These are phyloP conservation scores for Prosopis cineraria DNA, from an alignment of 306 rosid species.

Conservation along the genomic window DNA sequence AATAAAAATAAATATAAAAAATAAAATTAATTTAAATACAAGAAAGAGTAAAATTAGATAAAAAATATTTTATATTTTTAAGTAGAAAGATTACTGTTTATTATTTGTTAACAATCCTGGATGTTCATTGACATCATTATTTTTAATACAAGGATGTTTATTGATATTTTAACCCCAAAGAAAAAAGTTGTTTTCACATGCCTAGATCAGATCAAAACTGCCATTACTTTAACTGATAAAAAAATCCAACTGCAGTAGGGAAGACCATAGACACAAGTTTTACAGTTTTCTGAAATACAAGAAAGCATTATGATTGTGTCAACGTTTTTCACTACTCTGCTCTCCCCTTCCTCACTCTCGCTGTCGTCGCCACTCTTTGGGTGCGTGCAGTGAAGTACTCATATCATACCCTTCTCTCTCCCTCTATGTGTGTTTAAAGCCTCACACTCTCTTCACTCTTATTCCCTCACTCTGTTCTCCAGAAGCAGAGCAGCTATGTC, in stretches of 20 bases:
- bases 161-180: too few relatives aligned
- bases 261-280: not conserved
- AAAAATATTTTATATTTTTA: too few relatives aligned
- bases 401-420: not conserved
- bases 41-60: too few relatives aligned
- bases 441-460: not conserved
- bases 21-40: too few relatives aligned
- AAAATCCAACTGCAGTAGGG: not conserved
- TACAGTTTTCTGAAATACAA: not conserved
- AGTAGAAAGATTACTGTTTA: too few relatives aligned
- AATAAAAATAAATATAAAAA: too few relatives aligned
- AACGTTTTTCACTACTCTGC: not conserved
- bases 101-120: too few relatives aligned
- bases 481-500: conserved; percentile 19
- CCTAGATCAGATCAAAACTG: too few relatives aligned
- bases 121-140: too few relatives aligned
- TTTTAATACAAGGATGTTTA: too few relatives aligned
- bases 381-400: conserved; percentile 38
- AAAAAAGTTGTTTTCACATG: too few relatives aligned
- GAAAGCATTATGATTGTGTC: not conserved
- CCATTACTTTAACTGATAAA: not conserved
- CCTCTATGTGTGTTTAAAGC: not conserved
- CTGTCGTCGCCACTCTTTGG: not conserved
- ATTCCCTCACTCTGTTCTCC: not conserved
- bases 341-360: not conserved